Conservation (phyloP, 108 stramenopile genomes). For the Skeletonema grethae region DNA sequence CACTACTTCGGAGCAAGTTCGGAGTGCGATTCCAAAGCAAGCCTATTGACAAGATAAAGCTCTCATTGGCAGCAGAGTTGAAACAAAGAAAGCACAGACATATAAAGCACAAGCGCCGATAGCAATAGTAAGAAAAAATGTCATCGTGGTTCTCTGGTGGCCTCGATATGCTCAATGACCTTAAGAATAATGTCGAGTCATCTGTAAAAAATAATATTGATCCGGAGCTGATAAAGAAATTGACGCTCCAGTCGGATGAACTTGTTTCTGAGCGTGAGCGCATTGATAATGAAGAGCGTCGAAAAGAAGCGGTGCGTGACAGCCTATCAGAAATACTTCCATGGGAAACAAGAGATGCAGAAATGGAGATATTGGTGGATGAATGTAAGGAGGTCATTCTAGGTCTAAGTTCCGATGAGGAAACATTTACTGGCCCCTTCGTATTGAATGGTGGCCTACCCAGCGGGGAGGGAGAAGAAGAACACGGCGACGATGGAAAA, state of each 20-base stretch:
- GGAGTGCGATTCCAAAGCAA: too few relatives aligned
- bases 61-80: too few relatives aligned
- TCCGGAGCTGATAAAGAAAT: conserved; percentile 68
- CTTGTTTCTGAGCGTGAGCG: conserved; percentile 67
- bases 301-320: conserved; percentile 71
- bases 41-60: too few relatives aligned
- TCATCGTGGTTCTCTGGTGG: conserved; percentile 39
- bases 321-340: conserved; percentile 67
- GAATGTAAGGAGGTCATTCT: conserved; percentile 88
- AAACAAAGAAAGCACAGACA: too few relatives aligned
- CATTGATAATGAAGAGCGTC: conserved; percentile 65
- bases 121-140: background rate
- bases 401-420: conserved; percentile 55
- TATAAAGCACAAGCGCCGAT: background rate
- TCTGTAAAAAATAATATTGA: conserved; percentile 37
- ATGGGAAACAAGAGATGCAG: conserved; percentile 85
- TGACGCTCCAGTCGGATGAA: conserved; percentile 81
- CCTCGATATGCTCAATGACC: conserved; percentile 24
- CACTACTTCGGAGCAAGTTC: too few relatives aligned
- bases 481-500: conserved; percentile 40
- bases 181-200: conserved; percentile 45
- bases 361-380: conserved; percentile 87
- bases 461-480: conserved; percentile 40
- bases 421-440: conserved; percentile 83
- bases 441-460: conserved; percentile 59